A percentile compares a stretch with the other conserved stretches of the same genome.
These are phyloP conservation scores for Turritis glabra DNA, from an alignment of 345 rosid species.

Conservation along the genomic window DNA sequence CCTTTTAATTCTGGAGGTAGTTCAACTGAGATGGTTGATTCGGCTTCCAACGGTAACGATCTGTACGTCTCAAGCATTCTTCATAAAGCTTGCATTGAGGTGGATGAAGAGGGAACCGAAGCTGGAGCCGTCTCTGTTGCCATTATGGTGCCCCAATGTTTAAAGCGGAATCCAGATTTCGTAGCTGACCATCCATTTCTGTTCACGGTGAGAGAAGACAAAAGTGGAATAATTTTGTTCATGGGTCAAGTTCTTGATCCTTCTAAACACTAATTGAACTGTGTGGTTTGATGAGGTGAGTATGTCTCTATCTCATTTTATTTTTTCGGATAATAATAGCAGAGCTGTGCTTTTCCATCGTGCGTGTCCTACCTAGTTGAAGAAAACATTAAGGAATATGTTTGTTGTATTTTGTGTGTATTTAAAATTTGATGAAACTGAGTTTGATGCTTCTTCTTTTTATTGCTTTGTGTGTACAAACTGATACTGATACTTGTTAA, in stretches of 20 bases:
- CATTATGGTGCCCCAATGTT: background rate
- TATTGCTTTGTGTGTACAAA: background rate
- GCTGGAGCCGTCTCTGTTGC: constrained; percentile 56
- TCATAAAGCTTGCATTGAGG: constrained; percentile 59
- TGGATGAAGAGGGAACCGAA: constrained; percentile 68
- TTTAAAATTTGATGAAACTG: too few species aligned
- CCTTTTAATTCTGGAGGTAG: constrained; percentile 51
- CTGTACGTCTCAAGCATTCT: constrained; percentile 46
- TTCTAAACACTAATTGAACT: constrained; percentile 15
- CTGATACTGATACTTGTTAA: background rate
- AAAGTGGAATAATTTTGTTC: constrained; percentile 55
- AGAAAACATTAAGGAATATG: background rate
- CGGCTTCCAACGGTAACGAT: constrained; percentile 9
- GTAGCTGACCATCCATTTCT: constrained; percentile 71
- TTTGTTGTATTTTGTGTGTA: background rate
- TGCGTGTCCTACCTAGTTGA: background rate
- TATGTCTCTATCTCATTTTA: background rate
- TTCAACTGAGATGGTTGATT: constrained; percentile 56
- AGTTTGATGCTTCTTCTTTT: background rate
- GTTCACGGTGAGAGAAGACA: constrained; percentile 57
- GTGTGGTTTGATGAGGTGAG: background rate
- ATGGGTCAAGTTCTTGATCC: constrained; percentile 55
- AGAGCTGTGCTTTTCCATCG: background rate
- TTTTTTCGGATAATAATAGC: too few species aligned
- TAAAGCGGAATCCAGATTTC: constrained; percentile 36